Conservation (phyloP, 805 yeast genomes). For the Osmozyma mogii region DNA sequence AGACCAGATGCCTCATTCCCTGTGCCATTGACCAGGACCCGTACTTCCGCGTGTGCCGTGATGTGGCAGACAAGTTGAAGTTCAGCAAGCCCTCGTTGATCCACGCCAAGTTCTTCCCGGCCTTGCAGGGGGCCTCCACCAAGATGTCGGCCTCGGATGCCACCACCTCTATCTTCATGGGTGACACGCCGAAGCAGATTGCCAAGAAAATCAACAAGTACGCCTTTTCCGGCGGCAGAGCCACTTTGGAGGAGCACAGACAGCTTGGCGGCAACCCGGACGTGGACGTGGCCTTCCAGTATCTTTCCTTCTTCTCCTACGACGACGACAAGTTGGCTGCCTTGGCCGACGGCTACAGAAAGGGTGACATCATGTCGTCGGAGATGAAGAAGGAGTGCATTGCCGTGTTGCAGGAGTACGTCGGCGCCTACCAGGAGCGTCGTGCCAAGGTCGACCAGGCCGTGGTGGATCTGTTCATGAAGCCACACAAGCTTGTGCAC, state of each 20-base stretch:
- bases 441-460: slow-evolving; percentile 61
- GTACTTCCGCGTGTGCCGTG: slow-evolving; percentile 94
- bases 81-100: slow-evolving; percentile 86
- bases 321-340: slow-evolving; percentile 74
- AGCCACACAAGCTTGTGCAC: slow-evolving; percentile 71
- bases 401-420: slow-evolving; percentile 70
- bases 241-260: slow-evolving; percentile 84
- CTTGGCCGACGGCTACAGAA: slow-evolving; percentile 56
- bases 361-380: slow-evolving; percentile 82
- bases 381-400: slow-evolving; percentile 89
- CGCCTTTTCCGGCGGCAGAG: slow-evolving; percentile 93
- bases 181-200: slow-evolving; percentile 86
- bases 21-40: slow-evolving; percentile 99
- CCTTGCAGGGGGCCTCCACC: slow-evolving; percentile 90
- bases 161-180: slow-evolving; percentile 88
- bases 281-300: slow-evolving; percentile 91
- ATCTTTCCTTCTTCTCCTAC: slow-evolving; percentile 78
- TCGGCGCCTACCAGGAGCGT: slow-evolving; percentile 72
- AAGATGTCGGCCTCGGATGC: slow-evolving; percentile 96
- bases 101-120: slow-evolving; percentile 96
- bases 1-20: slow-evolving; percentile 94
- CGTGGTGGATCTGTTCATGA: slow-evolving; percentile 63
- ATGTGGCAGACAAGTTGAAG: slow-evolving; percentile 89
- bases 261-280: slow-evolving; percentile 89
- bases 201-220: slow-evolving; percentile 92